Percentiles rank a stretch among this genome's conserved stretches.
These are phyloP conservation scores for Hypoxylon cercidicola DNA, from an alignment of 495 filamentous ascomycete species.

Conservation along the genomic window DNA sequence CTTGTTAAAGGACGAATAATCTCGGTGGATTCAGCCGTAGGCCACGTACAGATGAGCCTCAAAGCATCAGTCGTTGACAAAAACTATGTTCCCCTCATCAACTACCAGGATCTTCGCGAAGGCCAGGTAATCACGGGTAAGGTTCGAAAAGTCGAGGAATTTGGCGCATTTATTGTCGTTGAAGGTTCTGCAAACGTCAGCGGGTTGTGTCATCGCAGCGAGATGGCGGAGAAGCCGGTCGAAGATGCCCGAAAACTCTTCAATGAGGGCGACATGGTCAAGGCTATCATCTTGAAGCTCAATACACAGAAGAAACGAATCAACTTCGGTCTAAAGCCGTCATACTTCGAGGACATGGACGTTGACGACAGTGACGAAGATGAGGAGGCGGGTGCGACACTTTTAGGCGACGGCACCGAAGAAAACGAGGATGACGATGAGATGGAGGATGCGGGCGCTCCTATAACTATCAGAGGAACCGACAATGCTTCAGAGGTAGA, in stretches of 20 bases:
- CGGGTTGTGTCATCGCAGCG: conserved; percentile 88
- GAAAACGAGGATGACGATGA: conserved; percentile 57
- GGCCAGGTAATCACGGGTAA: conserved; percentile 88
- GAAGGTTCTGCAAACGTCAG: conserved; percentile 87
- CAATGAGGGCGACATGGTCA: conserved; percentile 87
- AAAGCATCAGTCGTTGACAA: conserved; percentile 85
- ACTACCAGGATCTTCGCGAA: conserved; percentile 75
- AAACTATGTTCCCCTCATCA: conserved; percentile 74
- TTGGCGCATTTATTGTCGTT: conserved; percentile 91
- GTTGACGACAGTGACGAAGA: conserved; percentile 59
- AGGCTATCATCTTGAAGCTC: conserved; percentile 85
- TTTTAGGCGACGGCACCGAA: conserved; percentile 58
- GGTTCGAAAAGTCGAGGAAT: conserved; percentile 91
- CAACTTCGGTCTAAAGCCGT: conserved; percentile 90
- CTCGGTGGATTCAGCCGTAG: conserved; percentile 67
- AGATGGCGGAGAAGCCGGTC: conserved; percentile 85
- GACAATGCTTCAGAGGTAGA: conserved; percentile 51
- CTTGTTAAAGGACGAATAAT: conserved; percentile 88
- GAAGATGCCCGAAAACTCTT: conserved; percentile 85
- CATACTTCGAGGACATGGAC: conserved; percentile 75
- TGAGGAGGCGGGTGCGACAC: conserved; percentile 58
- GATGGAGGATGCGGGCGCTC: conserved; percentile 63
- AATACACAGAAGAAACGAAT: conserved; percentile 78
- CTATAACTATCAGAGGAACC: conserved; percentile 60
- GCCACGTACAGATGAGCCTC: conserved; percentile 84